phyloP scores from a whole-genome alignment of 495 filamentous ascomycete species.

The Xylaria bambusicola region DNA sequence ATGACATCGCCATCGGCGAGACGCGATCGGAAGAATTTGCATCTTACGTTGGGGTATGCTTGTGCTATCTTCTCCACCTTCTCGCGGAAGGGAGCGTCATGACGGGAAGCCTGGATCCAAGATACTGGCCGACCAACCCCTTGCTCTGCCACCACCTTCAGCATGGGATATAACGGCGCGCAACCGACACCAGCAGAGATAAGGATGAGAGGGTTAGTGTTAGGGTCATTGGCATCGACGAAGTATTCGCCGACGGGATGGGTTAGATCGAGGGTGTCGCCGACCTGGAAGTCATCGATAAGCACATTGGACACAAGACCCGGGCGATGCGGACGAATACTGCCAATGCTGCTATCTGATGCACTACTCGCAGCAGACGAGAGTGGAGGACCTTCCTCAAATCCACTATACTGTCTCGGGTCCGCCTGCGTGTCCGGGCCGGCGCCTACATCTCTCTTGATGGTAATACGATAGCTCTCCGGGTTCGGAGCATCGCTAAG shows the following conservation, averaged over 20 bases:
- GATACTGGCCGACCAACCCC: slow-evolving; percentile 53
- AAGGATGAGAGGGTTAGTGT: slow-evolving; percentile 60
- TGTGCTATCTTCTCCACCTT: slow-evolving; percentile 53
- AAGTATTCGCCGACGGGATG: slow-evolving; percentile 73
- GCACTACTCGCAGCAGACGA: slow-evolving; percentile 36
- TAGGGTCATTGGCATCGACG: slow-evolving; percentile 41
- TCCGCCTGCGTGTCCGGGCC: slow-evolving; percentile 26
- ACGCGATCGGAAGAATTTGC: slow-evolving; percentile 45
- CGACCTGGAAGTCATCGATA: slow-evolving; percentile 59
- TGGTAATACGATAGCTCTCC: slow-evolving; percentile 67
- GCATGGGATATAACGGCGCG: slow-evolving; percentile 66
- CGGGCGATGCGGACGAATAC: slow-evolving; percentile 35
- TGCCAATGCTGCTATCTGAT: slow-evolving; percentile 36
- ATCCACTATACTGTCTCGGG: slow-evolving; percentile 26
- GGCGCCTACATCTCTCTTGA: slow-evolving; percentile 63
- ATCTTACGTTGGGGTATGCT: slow-evolving; percentile 40
- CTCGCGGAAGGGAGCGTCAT: slow-evolving; percentile 54
- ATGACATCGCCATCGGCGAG: slow-evolving; percentile 49
- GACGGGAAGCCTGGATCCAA: slow-evolving; percentile 65
- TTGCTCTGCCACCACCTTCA: slow-evolving; percentile 54
- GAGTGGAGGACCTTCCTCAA: slow-evolving; percentile 25
- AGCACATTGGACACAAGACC: slow-evolving; percentile 71
- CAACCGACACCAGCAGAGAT: slow-evolving; percentile 71
- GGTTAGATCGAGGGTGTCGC: slow-evolving; percentile 64
- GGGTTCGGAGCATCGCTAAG: slow-evolving; percentile 61